Evolutionary conservation across 1,139 yeast species (phyloP), one percentile per base, ranked within the genome.

Genomic region (Hemisphaericaspora xylofermentans): DNA sequence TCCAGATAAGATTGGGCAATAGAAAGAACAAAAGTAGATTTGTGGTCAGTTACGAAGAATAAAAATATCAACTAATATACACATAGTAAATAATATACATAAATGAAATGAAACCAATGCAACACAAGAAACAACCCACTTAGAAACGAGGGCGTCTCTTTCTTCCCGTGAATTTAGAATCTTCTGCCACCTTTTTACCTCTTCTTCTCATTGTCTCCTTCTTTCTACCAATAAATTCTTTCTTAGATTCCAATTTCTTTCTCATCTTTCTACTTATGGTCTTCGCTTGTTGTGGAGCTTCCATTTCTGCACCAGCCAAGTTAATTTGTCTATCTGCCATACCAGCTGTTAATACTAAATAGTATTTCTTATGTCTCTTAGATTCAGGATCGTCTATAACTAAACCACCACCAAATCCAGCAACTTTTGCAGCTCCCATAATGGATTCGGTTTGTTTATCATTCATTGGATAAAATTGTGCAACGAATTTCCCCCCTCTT

Each of bases 321-420:
- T 91, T 91, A 50, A 87, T 68, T 16, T 72, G 75, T 52, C 84
- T 75, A 19, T 80, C 84, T 31, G 88, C 74, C 35, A 80, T 72
- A 43, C 98, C 98, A 0, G 98, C 95, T 39, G 93, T 86, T 48
- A 93, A 71, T 16, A 93, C 97, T 47, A 93, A 68, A 60, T 93
- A 93, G 63, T 85, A 88, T 64, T 93, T 93, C 62, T 84, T 88
- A 58, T 93, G 88, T 64, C 88, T 87, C 60, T 88, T 89, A 35
- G 93, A 82, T 54, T 91, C 97, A 3, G 96, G 95, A 49, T 89
- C 94, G 63, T 94, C 98, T 36, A 93, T 78, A 14, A 94, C 87
- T 49, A 93, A 71, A 48, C 99, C 99, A 55, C 98, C 98, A 40
- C 89, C 94, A 61, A 93, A 93, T 2, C 99, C 99, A 0, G 98